Evolutionary conservation across 1,284 basidiomycete species (phyloP).

Genomic region (Hemileia vastatrix): DNA sequence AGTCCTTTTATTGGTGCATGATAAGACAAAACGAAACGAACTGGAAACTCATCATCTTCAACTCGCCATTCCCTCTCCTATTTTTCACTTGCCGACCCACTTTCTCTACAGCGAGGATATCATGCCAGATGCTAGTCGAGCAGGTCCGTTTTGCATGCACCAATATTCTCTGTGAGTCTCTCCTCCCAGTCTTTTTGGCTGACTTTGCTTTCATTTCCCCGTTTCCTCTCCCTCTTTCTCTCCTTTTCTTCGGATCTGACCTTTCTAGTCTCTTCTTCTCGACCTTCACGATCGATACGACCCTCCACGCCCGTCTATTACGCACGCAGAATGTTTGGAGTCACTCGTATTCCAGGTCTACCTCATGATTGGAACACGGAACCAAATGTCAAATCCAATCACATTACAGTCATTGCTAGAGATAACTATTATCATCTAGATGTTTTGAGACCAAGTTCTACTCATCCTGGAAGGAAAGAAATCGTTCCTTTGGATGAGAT

Average conservation of each 20-base stretch:
- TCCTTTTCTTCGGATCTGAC: conserved; percentile 10
- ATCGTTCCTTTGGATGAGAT: conserved; percentile 52
- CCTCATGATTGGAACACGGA: conserved; percentile 47
- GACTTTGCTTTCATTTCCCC: background rate
- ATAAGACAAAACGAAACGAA: conserved; percentile 23
- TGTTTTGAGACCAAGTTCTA: no score
- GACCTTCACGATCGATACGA: conserved; percentile 27
- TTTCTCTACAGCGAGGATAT: conserved; percentile 48
- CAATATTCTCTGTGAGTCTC: conserved; percentile 51
- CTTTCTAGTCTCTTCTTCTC: background rate
- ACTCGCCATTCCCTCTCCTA: background rate
- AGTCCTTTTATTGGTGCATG: background rate
- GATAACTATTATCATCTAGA: conserved; percentile 74
- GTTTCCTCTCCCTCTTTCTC: conserved; percentile 15
- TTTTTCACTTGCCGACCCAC: background rate
- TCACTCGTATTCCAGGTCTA: conserved; percentile 40
- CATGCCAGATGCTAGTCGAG: conserved; percentile 50
- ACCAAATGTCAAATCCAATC: conserved; percentile 51
- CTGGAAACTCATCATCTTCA: background rate
- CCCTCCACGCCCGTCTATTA: conserved; percentile 52
- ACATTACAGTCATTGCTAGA: conserved; percentile 63
- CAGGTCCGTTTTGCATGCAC: conserved; percentile 53
- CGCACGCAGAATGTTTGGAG: no score
- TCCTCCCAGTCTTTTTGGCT: no score
- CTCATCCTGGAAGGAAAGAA: conserved; percentile 35